Percentiles rank a stretch among this genome's conserved stretches.
These are phyloP conservation scores for Claviceps pazoutovae DNA, from an alignment of 2,329 filamentous ascomycete genomes.

Conservation along the genomic window DNA sequence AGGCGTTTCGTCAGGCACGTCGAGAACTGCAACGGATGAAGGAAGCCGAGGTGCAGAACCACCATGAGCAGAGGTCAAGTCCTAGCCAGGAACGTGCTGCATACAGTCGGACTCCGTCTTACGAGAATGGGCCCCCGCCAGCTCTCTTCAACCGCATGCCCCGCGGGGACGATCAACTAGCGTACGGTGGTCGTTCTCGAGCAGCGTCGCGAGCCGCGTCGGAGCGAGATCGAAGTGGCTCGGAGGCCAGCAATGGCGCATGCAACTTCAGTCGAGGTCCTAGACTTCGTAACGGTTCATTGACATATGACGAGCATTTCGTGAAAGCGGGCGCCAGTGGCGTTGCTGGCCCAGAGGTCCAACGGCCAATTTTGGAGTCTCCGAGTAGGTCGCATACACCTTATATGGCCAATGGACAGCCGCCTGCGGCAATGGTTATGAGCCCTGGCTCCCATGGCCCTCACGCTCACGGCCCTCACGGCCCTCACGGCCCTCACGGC, in stretches of 20 bases:
- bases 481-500: no score
- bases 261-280: conserved; percentile 26
- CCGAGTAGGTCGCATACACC: not conserved
- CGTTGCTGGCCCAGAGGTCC: not conserved
- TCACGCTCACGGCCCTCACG: no score
- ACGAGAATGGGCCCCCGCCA: conserved; percentile 31
- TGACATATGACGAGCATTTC: conserved; percentile 23
- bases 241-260: conserved; percentile 36
- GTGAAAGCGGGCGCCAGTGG: conserved; percentile 4
- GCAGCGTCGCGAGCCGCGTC: conserved; percentile 19
- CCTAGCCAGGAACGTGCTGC: conserved; percentile 11
- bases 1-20: conserved; percentile 42
- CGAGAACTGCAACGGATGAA: conserved; percentile 42
- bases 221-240: conserved; percentile 41
- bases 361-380: not conserved
- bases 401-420: not conserved
- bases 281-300: conserved; percentile 24
- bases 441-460: not conserved
- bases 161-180: conserved; percentile 24
- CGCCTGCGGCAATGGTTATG: not conserved
- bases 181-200: conserved; percentile 15
- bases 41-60: conserved; percentile 34
- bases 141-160: conserved; percentile 30
- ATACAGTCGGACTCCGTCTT: conserved; percentile 24
- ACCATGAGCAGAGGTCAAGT: conserved; percentile 16